Base-by-base conservation (phyloP, 306 rosid genomes). In the Citrullus mucosospermus region DNA sequence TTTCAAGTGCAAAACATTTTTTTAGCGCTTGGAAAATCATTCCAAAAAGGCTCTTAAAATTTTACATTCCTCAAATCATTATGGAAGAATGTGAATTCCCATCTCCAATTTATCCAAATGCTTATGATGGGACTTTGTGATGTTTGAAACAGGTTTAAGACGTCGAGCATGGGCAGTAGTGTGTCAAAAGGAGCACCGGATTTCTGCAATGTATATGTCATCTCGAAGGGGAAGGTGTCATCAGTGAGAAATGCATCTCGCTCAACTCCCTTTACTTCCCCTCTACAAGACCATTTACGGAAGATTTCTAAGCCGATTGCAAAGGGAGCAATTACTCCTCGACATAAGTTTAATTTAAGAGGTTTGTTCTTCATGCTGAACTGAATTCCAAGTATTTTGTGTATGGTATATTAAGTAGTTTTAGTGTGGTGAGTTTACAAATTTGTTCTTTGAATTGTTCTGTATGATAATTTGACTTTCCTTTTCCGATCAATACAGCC, bases 161-260 rank as follows among this genome's bases (percentile, higher is more conserved):
- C 92, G 78, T 90, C 97, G 46, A 88, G 74, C 82, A 67, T 82
- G 12, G 81, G 96, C 13, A 84, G 90, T 80, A 78, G 46, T 67
- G 88, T 93, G 73, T 82, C 89, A 25, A 96, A 91, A 83, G 96
- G 80, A 62, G 89, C 81, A 39, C 98, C 99, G 0, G 98, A 96
- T 85, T 96, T 92, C 86, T 92, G 99, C 83, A 91, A 80, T 0
- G 91, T 91, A 16, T 89, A 86, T 81, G 90, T 91, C 36, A 83
- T 91, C 68, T 86, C 99, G 14, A 96, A 92, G 82, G 98, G 93
- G 71, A 96, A 89, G 83, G 68, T 89, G 22, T 87, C 96, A 5
- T 89, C 99, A 1, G 84, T 77, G 69, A 78, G 88, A 75, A 86
- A 58, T 34, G 91, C 98, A 72, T 51, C 90, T 75, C 90, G 98